Evolutionary conservation across 495 filamentous ascomycete genomes (phyloP), one percentile per base, ranked within the genome.

Genomic region (Echria macrotheca): DNA sequence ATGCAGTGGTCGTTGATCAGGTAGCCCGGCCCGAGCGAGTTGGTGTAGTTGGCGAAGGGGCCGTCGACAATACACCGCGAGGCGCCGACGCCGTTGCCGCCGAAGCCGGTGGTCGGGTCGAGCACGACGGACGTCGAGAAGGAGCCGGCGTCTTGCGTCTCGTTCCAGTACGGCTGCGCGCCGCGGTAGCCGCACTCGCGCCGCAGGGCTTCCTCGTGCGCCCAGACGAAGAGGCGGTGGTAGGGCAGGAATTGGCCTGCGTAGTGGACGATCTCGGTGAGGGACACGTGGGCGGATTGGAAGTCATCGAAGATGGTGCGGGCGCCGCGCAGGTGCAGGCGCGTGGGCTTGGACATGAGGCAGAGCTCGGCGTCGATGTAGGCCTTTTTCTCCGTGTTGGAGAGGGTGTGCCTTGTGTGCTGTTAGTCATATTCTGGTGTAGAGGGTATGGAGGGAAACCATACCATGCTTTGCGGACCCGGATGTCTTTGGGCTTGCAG

Each of bases 221-320:
- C 54, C 21, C 62, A 52, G 6, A 76, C 31, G 38, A 72, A 71
- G 49, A 76, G 73, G 36, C 76, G 65, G 55, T 80, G 76, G 66
- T 72, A 79, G 8, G 71, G 69, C 7, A 77, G 54, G 58, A 79
- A 78, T 6, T 56, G 57, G 19, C 64, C 55, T 10, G 43, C 28
- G 28, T 33, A 35, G 43, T 45, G 43, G 3, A 45, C 43, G 15
- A 45, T 45, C 9, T 45, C 43, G 4, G 40, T 29, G 14, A 28
- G 21, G 23, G n/a, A 17, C 2, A 29, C 14, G 24, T 44, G 40
- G 23, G 28, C 28, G 4, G 43, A 45, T n/a, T 45, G 43, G 43
- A 45, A 45, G 43, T 45, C 43, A 29, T 45, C 43, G 15, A 45
- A 45, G 10, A 22, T 19, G 43, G 43, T 45, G 26, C 43, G 43